Percentiles rank a stretch among this genome's conserved stretches.
phyloP scores from a whole-genome alignment of 768 basidiomycete species.

The Fomitopsis serialis region DNA sequence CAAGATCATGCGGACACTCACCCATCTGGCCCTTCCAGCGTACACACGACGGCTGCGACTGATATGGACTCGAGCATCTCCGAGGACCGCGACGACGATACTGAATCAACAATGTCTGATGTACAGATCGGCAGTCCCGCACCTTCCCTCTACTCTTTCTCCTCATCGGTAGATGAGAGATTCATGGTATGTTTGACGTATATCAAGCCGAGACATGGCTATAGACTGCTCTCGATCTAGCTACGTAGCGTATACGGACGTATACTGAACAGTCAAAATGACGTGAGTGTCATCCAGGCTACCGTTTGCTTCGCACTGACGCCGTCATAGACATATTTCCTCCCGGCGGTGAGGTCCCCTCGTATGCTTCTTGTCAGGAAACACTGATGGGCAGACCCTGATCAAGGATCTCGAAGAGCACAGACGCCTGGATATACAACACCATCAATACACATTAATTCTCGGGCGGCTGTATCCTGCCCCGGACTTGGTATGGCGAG shows the following conservation, averaged over 20 bases:
- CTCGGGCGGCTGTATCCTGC: constrained; percentile 24
- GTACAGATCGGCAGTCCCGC: constrained; percentile 19
- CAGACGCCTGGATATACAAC: constrained; percentile 26
- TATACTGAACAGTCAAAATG: constrained; percentile 24
- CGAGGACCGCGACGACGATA: constrained; percentile 1
- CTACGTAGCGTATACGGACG: constrained; percentile 24
- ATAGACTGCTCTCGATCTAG: constrained; percentile 7
- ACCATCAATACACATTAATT: constrained; percentile 22
- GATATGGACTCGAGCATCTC: not conserved
- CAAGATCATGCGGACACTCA: not conserved
- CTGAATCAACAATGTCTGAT: constrained; percentile 8
- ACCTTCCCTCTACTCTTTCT: constrained; percentile 26
- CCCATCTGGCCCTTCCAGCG: not conserved
- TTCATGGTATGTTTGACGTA: constrained; percentile 14
- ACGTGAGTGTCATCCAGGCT: constrained; percentile 15
- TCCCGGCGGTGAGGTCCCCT: constrained; percentile 25
- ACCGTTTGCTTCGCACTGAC: not conserved
- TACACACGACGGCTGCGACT: not conserved
- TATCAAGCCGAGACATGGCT: not conserved
- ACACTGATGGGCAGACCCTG: too few species aligned
- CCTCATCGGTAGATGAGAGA: constrained; percentile 24
- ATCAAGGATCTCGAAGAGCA: constrained; percentile 28
- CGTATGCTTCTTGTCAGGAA: too few species aligned
- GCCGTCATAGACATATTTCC: constrained; percentile 20
- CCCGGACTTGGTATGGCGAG: constrained; percentile 20